Evolutionary conservation across 2,329 filamentous ascomycete genomes (phyloP), one percentile per base, ranked within the genome.

Genomic region (Diaporthe vaccinii): DNA sequence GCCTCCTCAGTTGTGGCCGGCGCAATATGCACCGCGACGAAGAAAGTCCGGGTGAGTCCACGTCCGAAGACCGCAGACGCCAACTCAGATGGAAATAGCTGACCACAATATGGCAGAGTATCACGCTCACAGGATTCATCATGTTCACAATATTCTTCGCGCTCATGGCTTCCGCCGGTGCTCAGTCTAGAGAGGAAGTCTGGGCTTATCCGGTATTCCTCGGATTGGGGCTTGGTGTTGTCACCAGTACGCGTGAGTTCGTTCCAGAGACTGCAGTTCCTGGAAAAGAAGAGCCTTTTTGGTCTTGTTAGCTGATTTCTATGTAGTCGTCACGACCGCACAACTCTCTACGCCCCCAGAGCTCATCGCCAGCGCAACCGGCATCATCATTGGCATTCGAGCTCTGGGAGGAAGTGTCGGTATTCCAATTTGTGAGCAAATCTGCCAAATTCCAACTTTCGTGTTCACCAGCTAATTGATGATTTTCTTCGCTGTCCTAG

Each of bases 301-400:
- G 34, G 20, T 31, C 14, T 12, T 22, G 4, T 34, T 15, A 6
- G 44, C 41, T 49, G 36, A 65, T 2, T 34, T n/a, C 12, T 5
- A 14, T 49, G 3, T 25, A 49, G 61, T 65, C 34, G 41, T 65
- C 4, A 65, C 61, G 8, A 65, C 61, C 10, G 61, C 61, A 8
- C 61, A 65, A n/a, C 20, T 65, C 4, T 65, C 61, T 2, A 65
- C 61, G 34, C 61, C 61, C 3, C 61, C 61, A 2, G 61, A 65
- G 20, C 61, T 65, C 61, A 65, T 65, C 28, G 61, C 61, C 20
- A 65, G 61, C 41, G 61, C 61, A 31, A 65, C 61, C 17, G 61
- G 61, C 10, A 65, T 65, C 25, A 65, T 65, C 10, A 65, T 65
- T 7, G 61, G 61, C 41, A 49, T 49, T 34, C 61, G 61, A 34